Conservation (phyloP, 129 eudicot genomes). For the Artemisia argyi region DNA sequence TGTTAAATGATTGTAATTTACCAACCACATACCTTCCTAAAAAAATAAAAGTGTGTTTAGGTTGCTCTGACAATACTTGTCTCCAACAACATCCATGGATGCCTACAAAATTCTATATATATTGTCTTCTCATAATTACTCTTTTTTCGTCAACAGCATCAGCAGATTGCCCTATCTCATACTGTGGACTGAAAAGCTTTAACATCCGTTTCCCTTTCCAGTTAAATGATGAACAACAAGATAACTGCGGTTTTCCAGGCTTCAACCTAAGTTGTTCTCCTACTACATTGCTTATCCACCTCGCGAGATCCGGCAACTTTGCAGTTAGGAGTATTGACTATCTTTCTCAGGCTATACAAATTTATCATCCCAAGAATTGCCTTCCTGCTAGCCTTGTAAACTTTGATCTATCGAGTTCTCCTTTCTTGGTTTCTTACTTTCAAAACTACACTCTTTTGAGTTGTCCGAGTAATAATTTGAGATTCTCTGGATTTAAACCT, state of each 20-base stretch:
- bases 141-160: constrained; percentile 27
- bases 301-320: constrained; percentile 50
- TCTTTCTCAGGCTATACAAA: constrained; percentile 34
- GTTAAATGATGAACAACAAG: constrained; percentile 21
- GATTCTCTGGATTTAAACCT: constrained; percentile 9
- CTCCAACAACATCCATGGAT: constrained; percentile 24
- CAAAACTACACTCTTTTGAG: constrained; percentile 47
- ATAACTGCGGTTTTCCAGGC: constrained; percentile 45
- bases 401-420: constrained; percentile 45
- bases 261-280: constrained; percentile 45
- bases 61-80: not conserved
- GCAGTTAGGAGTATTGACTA: constrained; percentile 48
- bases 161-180: constrained; percentile 31
- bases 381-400: constrained; percentile 40
- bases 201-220: constrained; percentile 53
- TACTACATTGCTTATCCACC: constrained; percentile 20
- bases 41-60: not conserved
- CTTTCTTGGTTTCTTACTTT: constrained; percentile 33
- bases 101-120: constrained; percentile 14
- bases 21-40: constrained; percentile 10
- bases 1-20: not conserved
- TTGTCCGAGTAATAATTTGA: constrained; percentile 39
- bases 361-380: constrained; percentile 50
- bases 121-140: constrained; percentile 18
- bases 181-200: constrained; percentile 31